Conservation (phyloP, 2,329 filamentous ascomycete species). For the Whalleya microplaca region DNA sequence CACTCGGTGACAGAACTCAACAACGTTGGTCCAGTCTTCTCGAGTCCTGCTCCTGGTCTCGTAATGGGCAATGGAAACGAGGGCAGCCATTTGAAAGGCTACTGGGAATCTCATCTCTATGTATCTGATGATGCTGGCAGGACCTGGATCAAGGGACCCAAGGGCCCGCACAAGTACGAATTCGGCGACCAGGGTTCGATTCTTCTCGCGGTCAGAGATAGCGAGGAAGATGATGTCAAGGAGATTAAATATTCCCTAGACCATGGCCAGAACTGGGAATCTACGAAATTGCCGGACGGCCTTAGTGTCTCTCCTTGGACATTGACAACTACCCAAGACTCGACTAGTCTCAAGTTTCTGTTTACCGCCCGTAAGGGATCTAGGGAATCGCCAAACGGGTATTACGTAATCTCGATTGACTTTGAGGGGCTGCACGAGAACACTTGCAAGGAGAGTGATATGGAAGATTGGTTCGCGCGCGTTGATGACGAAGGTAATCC, state of each 20-base stretch:
- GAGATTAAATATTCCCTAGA: slow-evolving; percentile 79
- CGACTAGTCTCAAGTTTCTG: slow-evolving; percentile 89
- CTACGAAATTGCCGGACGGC: slow-evolving; percentile 66
- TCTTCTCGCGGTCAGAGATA: slow-evolving; percentile 80
- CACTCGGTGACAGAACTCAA: slow-evolving; percentile 87
- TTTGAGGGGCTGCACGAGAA: slow-evolving; percentile 81
- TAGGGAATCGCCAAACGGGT: slow-evolving; percentile 52
- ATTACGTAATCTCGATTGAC: slow-evolving; percentile 75
- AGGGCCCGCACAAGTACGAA: slow-evolving; percentile 92
- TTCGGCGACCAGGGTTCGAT: slow-evolving; percentile 94
- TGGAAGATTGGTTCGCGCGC: slow-evolving; percentile 88
- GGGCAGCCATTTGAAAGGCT: slow-evolving; percentile 72
- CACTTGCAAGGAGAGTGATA: slow-evolving; percentile 76
- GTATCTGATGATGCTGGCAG: slow-evolving; percentile 90
- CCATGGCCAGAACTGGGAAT: slow-evolving; percentile 84
- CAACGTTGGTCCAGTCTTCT: slow-evolving; percentile 87
- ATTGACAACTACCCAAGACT: slow-evolving; percentile 88
- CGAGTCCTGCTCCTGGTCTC: slow-evolving; percentile 88
- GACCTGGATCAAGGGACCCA: slow-evolving; percentile 75
- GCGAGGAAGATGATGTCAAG: slow-evolving; percentile 60
- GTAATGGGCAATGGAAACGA: slow-evolving; percentile 94
- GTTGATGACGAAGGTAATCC: slow-evolving; percentile 79
- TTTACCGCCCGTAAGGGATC: slow-evolving; percentile 66
- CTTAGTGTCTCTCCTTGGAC: slow-evolving; percentile 71
- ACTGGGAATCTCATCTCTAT: slow-evolving; percentile 77